Base-by-base conservation (phyloP, 139 green algal species). In the Axilococcus clingmanii region DNA sequence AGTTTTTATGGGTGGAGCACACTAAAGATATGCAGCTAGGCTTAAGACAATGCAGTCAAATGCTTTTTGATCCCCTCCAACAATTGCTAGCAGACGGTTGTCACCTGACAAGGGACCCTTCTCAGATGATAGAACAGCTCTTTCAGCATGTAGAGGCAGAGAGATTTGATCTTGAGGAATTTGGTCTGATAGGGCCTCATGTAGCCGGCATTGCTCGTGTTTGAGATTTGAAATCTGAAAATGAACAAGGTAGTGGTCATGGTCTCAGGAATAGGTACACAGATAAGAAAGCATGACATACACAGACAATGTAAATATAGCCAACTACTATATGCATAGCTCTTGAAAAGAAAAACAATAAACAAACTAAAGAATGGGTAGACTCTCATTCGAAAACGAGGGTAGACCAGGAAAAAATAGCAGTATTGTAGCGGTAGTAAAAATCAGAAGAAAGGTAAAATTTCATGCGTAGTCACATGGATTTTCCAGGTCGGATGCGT, bases 1-100 rank as follows among this genome's bases (percentile, higher is more conserved):
- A 40, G 5, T 38, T 84, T 16, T 55, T 85, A 37, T 79, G 85
- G 14, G 64, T 87, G 19, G 81, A 89, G 59, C 80, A 89, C 55
- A 60, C 46, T 5, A 29, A 25, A 5, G 62, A 7, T 36, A 27
- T 22, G 34, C 15, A 35, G 19, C 4, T 8, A 35, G 19, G 61
- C 44, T 52, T 79, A 38, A 60, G 50, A 40, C 12, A 79, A 22
- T n/a, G n/a, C n/a, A 45, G 46, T 12, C 80, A 88, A 63, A 37
- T 46, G 8, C 24, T 74, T 7, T 43, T 88, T 5, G 59, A 72
- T 22, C 76, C 80, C 27, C 46, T 88, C 52, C 79, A 88, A 63
- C 69, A 61, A 4, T 28, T 56, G 23, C 31, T 85, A 30, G 76
- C 79, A 8, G 80, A 88, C 48, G 69, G 75, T 3, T 88, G 80